phyloP scores from a whole-genome alignment of 805 yeast species.

The Candida quercuum region DNA sequence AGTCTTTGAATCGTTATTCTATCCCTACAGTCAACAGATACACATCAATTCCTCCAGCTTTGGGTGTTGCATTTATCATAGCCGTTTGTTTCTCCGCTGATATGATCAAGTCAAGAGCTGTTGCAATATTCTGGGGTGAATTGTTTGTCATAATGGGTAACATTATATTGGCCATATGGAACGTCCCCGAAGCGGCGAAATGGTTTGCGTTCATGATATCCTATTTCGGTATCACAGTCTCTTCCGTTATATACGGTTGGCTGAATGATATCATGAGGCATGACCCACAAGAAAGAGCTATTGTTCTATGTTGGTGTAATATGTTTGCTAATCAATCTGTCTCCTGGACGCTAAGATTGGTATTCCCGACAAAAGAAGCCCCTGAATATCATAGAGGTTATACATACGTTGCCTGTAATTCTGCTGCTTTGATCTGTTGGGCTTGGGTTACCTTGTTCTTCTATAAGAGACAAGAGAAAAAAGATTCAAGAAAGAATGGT shows the following conservation, averaged over 20 bases:
- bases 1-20: conserved; percentile 32
- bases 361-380: conserved; percentile 39
- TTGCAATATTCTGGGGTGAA: conserved; percentile 37
- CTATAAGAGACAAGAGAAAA: conserved; percentile 35
- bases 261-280: conserved; percentile 52
- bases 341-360: conserved; percentile 38
- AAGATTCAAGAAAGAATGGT: conserved; percentile 31
- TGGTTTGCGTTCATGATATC: conserved; percentile 40
- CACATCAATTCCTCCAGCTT: conserved; percentile 36
- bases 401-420: conserved; percentile 32
- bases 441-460: conserved; percentile 22
- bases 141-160: conserved; percentile 40
- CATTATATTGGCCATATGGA: conserved; percentile 42
- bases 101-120: conserved; percentile 35
- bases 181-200: conserved; percentile 43
- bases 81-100: conserved; percentile 20
- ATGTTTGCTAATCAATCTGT: conserved; percentile 45
- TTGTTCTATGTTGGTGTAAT: conserved; percentile 44
- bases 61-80: conserved; percentile 1
- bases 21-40: conserved; percentile 35
- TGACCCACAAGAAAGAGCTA: conserved; percentile 47
- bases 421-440: conserved; percentile 21
- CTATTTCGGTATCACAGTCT: conserved; percentile 41
- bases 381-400: conserved; percentile 53
- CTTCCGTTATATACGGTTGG: conserved; percentile 55